Evolutionary conservation across 208 protist species (phyloP).

Genomic region (Acanthamoeba triangularis): DNA sequence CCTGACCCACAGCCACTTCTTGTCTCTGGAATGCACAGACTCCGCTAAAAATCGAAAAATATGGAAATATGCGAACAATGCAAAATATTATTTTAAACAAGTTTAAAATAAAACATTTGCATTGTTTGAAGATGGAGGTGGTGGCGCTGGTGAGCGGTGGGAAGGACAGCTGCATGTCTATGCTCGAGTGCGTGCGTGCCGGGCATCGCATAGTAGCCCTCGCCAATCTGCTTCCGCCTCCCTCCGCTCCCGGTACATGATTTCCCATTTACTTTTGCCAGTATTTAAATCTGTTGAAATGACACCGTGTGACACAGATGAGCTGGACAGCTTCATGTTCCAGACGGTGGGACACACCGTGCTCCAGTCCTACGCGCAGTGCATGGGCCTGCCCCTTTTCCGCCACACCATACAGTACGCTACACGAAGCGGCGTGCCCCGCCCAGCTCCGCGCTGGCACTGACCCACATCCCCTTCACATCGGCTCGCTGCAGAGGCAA

Average conservation of each 20-base stretch:
- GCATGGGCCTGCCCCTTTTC: constrained; percentile 96
- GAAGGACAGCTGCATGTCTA: constrained; percentile 98
- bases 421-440: neutral
- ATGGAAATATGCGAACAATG: neutral
- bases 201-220: constrained; percentile 97
- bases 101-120: too few relatives aligned
- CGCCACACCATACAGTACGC: constrained; percentile 89
- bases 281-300: constrained; percentile 48
- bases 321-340: constrained; percentile 99
- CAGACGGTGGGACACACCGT: constrained; percentile 98
- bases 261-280: constrained; percentile 5
- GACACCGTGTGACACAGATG: constrained; percentile 85
- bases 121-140: constrained; percentile 94
- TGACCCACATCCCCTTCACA: neutral
- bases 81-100: neutral
- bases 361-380: constrained; percentile 94
- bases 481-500: constrained; percentile 80
- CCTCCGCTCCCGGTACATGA: constrained; percentile 46
- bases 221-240: constrained; percentile 96
- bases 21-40: too few relatives aligned
- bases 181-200: constrained; percentile 96
- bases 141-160: constrained; percentile 98
- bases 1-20: too few relatives aligned
- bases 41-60: neutral
- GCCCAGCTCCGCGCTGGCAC: neutral